Percentiles rank a stretch among this genome's conserved stretches.
Evolutionary conservation across 129 eudicot genomes (phyloP).

Genomic region (carrot (Daucus carota)): DNA sequence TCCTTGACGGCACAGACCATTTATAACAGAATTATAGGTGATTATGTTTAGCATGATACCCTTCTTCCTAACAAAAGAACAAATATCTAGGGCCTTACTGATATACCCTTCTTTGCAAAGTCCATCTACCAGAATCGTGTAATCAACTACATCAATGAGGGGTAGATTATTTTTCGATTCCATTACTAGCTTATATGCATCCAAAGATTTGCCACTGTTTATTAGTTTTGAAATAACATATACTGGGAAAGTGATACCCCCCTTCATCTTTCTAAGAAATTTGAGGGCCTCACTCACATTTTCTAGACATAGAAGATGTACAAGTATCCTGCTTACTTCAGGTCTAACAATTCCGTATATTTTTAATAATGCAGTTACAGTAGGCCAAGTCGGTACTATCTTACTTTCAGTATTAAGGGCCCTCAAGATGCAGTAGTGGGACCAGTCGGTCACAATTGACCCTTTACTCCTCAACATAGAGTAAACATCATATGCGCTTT

Average conservation of each 20-base stretch:
- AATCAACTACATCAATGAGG: constrained; percentile 55
- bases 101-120: constrained; percentile 71
- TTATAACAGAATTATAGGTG: constrained; percentile 63
- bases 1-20: constrained; percentile 71
- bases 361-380: constrained; percentile 45
- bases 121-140: constrained; percentile 49
- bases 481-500: constrained; percentile 32
- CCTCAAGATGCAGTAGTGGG: constrained; percentile 35
- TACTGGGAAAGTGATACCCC: constrained; percentile 28
- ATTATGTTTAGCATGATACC: constrained; percentile 47
- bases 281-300: constrained; percentile 45
- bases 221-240: constrained; percentile 35
- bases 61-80: constrained; percentile 38
- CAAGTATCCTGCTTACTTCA: constrained; percentile 34
- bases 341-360: constrained; percentile 37
- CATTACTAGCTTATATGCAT: constrained; percentile 59
- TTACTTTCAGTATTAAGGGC: constrained; percentile 31
- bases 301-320: constrained; percentile 47
- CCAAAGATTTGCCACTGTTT: constrained; percentile 38
- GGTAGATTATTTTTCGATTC: constrained; percentile 43
- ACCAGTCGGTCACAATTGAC: constrained; percentile 13
- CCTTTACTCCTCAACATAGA: constrained; percentile 41
- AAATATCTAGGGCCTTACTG: constrained; percentile 61
- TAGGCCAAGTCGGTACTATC: constrained; percentile 14
- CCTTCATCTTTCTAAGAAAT: constrained; percentile 32